phyloP scores from a whole-genome alignment of 805 yeast species.

The Saccharomycopsis fermentans region DNA sequence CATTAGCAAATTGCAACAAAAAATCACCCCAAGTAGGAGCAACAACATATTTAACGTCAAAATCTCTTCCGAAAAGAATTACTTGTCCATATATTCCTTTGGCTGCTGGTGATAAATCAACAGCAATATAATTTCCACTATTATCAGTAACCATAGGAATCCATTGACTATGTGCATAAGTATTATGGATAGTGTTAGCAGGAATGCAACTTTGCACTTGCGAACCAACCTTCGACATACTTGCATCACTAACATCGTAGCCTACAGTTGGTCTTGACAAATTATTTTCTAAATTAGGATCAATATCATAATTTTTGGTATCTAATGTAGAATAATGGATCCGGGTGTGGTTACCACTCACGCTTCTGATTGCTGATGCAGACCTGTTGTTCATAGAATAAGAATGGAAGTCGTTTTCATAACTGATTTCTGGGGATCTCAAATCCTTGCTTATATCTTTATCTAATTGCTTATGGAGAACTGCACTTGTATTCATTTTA shows the following conservation, averaged over 20 bases:
- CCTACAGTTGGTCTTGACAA: conserved; percentile 2
- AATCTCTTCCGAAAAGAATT: conserved; percentile 87
- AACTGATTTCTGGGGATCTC: conserved; percentile 13
- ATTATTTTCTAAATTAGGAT: conserved; percentile 16
- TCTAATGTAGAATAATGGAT: conserved; percentile 11
- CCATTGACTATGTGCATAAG: conserved; percentile 88
- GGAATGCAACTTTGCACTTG: conserved; percentile 39
- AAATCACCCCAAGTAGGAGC: conserved; percentile 90
- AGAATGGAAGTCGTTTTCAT: conserved; percentile 11
- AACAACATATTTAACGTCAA: conserved; percentile 77
- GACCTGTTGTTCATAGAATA: conserved; percentile 5
- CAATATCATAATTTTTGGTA: conserved; percentile 19
- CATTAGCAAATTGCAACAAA: conserved; percentile 71
- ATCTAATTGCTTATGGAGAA: conserved; percentile 9
- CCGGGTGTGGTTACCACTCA: not conserved
- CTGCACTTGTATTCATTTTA: conserved; percentile 25
- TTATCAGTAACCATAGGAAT: conserved; percentile 83
- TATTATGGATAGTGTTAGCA: conserved; percentile 56
- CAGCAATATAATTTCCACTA: conserved; percentile 84
- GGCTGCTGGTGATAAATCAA: conserved; percentile 78
- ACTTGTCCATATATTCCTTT: conserved; percentile 83
- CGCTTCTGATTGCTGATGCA: not conserved
- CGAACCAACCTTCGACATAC: not conserved
- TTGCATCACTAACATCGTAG: conserved; percentile 6
- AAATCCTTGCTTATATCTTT: conserved; percentile 4